These are phyloP conservation scores for Linnemannia schmuckeri DNA, from an alignment of 192 early-diverging fungal genomes.

Conservation along the genomic window DNA sequence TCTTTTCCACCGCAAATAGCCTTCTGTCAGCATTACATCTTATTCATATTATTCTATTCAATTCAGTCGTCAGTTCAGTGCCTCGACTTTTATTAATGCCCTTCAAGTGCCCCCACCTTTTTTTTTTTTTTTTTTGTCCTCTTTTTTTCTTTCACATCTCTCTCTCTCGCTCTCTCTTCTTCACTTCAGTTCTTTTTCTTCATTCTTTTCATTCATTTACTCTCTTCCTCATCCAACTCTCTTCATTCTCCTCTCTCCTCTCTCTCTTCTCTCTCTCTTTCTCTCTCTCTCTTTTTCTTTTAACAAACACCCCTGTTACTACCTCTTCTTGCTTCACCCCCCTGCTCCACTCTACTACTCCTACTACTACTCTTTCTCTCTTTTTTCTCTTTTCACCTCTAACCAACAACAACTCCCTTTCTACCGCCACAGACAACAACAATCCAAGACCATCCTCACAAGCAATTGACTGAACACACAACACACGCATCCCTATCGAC, in stretches of 20 bases:
- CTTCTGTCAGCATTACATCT: too few relatives aligned
- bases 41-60: background rate
- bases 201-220: background rate
- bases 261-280: background rate
- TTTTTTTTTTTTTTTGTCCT: background rate
- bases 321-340: background rate
- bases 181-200: background rate
- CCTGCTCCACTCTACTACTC: background rate
- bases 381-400: conserved; percentile 3
- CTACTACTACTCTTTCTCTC: background rate
- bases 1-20: too few relatives aligned
- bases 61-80: background rate
- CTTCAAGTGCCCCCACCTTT: background rate
- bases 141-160: conserved; percentile 2
- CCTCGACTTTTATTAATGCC: background rate
- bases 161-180: background rate
- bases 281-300: background rate
- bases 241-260: background rate
- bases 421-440: background rate
- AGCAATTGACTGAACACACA: background rate
- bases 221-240: background rate
- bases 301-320: background rate
- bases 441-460: background rate
- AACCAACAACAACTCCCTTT: background rate
- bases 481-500: background rate